Base-by-base conservation (phyloP, 768 basidiomycete genomes). In the Hericium erinaceus region DNA sequence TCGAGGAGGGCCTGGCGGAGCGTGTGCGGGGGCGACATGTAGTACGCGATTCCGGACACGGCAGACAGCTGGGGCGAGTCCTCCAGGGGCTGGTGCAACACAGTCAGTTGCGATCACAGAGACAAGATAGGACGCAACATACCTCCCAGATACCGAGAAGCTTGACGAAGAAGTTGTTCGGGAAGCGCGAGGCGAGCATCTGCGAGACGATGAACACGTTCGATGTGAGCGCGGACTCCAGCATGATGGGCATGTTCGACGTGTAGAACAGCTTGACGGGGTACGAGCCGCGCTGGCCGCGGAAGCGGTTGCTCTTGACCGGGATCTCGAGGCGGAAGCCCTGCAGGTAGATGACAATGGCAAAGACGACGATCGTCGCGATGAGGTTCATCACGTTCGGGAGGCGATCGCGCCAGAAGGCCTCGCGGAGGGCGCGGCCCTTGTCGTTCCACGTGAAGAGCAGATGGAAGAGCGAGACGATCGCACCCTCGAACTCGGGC, bases 241-340 rank as follows among this genome's bases (percentile, higher is more conserved):
- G 82, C 95, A 99, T 99, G 78, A 99, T 98, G 57, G 95, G 95
- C 95, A 98, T 99, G 77, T 98, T 99, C 48, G 84, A 88, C 15
- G 97, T 98, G 75, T 98, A 99, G 77, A 99, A 98, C 39, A 98
- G 83, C 76, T 98, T 98, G 77, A 99, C 82, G 54, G 97, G 97
- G 77, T 98, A 98, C 13, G 83, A 82, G 44, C 92, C 95, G 33
- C 95, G 81, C 71, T 98, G 94, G n/a, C 97, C 97, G 58, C 94
- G 82, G 85, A 94, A 92, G 63, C 84, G 82, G 78, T 91, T 94
- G 75, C 85, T 89, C 82, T 98, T 98, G 70, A 98, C 92, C 8
- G 95, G 95, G 69, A 98, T 98, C 70, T 98, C 95, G 61, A 98
- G 90, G 60, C 95, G 80, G 89, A 98, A 99, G 24, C 97, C 97